Base-by-base conservation (phyloP, 192 early-diverging fungal genomes). In the Hyaloraphidium curvatum region DNA sequence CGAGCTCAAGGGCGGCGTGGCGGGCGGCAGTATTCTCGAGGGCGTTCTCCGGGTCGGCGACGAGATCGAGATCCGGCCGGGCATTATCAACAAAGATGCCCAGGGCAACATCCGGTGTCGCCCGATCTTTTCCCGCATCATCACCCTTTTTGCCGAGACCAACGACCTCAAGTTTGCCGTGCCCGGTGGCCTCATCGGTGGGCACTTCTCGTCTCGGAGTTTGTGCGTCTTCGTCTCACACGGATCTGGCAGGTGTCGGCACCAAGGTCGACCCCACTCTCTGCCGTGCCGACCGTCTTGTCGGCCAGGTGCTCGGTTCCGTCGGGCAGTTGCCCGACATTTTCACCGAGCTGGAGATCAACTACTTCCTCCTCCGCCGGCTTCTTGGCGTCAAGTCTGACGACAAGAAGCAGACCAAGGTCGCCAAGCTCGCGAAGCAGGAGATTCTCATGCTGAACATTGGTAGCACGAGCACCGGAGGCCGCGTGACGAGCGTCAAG, bases 391-490 rank as follows among this genome's bases (percentile, higher is more conserved):
- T 95, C 59, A 89, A 90, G 68, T 89, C 87, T 11, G 91, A 93
- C 40, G 89, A 88, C 69, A 94, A 94, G 74, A 98, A 97, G 75
- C 89, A 92, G 65, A 77, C 93, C 55, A 97, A 94, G 79, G 86
- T 78, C 14, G 59, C 84, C 43, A 95, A 95, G 73, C 72, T 98
- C 30, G 65, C 79, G 29, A 92, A 91, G 76, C 78, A 79, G 69
- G 95, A 98, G 63, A 77, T 91, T 16, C 67, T 98, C 26, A 78
- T 89, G 82, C 83, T 95, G 51, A 97, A 93, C 70, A 93, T 98
- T 67, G 95, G 95, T 41, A 87, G 86, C 22, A 87, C 82, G 21
- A 83, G 86, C 7, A 88, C 91, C 31, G 93, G 93, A 56, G 94
- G 90, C 52, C 82, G 91, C 52, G 90, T 98, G 11, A 69, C 89